Base-by-base conservation (phyloP, 1,139 yeast genomes). In the Candida tunisiensis region DNA sequence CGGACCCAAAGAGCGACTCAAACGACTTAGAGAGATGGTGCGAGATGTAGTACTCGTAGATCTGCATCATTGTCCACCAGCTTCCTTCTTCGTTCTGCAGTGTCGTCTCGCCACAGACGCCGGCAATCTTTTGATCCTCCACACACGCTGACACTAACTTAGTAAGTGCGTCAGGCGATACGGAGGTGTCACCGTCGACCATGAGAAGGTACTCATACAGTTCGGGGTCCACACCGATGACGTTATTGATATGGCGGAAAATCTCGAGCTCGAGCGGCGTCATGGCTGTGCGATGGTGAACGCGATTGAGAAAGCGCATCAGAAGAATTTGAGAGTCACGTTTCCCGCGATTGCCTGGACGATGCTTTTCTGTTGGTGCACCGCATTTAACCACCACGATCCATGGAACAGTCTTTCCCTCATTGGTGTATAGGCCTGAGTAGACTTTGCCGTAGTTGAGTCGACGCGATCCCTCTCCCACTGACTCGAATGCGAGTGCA, bases 301-400 rank as follows among this genome's bases (percentile, higher is more conserved):
- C 57, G 8, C 52, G 45, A 36, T 55, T 56, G 29, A 56, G 36
- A 38, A 54, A 54, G 25, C 48, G 51, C 58, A 56, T 51, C 27
- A 56, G 30, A 24, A 56, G 29, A 27, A 56, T 45, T 37, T 56
- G 62, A 3, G 61, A 55, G 37, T 56, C 62, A 26, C 62, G 56
- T 37, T 56, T 56, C 16, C 62, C 62, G 28, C 62, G 42, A 36
- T 56, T 56, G 8, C 62, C 62, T 3, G 62, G 60, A 11, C 47
- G 37, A 19, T 38, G 30, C 7, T 33, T 28, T 32, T 55, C 61
- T 8, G 41, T 38, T 2, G 54, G 53, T 19, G 48, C 39, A 4
- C 61, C 61, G 9, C 45, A 48, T 34, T 55, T 55, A 23, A 52
- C 58, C 16, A 56, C 41, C 6, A 54, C 56, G 19, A 56, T 35